Conservation (phyloP, 225 moss, liverwort and hornwort genomes). For the Thuidium tamariscinum region DNA sequence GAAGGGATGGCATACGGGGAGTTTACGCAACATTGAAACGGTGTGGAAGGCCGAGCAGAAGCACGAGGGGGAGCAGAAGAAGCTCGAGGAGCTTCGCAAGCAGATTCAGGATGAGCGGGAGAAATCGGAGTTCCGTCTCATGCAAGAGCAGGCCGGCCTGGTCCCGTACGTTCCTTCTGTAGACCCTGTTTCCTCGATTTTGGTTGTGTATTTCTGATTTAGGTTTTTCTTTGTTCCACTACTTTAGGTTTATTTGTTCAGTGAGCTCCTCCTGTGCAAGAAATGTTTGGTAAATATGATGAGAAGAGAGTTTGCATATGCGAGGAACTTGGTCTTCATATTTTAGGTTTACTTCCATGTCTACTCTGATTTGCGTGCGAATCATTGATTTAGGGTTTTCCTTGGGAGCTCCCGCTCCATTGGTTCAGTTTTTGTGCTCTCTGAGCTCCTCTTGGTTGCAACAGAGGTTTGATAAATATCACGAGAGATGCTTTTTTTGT, state of each 20-base stretch:
- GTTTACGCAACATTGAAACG: conserved; percentile 82
- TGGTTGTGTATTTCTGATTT: background rate
- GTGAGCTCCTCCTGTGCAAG: background rate
- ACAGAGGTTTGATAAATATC: background rate
- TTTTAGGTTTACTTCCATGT: background rate
- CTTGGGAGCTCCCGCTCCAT: background rate
- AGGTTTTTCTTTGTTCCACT: background rate
- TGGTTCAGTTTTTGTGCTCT: background rate
- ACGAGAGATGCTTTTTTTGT: background rate
- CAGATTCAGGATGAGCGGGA: conserved; percentile 97
- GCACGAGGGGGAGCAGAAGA: conserved; percentile 93
- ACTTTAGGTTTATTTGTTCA: background rate
- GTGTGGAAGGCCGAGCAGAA: conserved; percentile 99
- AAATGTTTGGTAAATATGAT: background rate
- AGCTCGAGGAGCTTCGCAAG: conserved; percentile 83
- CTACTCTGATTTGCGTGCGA: background rate
- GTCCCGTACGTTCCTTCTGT: conserved; percentile 33
- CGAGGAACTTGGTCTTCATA: background rate
- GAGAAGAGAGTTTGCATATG: background rate
- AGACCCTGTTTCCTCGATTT: background rate
- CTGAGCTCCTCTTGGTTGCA: background rate
- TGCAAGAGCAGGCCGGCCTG: conserved; percentile 70
- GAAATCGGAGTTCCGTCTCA: conserved; percentile 75
- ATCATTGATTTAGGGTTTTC: background rate
- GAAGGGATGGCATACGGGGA: conserved; percentile 99